These are phyloP conservation scores for Terana coerulea DNA, from an alignment of 768 basidiomycete species.

Conservation along the genomic window DNA sequence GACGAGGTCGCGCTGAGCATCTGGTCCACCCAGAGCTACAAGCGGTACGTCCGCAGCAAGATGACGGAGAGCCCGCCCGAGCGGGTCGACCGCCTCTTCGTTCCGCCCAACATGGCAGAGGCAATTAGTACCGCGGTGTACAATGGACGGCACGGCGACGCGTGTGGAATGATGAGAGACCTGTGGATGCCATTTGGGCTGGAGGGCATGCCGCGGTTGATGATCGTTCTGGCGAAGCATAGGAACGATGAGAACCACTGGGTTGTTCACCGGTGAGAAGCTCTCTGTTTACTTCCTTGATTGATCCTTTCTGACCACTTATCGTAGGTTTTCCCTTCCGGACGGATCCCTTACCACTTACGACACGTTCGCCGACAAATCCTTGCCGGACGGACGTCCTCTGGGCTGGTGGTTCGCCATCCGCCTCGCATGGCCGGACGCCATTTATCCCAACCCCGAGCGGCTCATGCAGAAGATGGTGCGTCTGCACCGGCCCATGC, in stretches of 20 bases:
- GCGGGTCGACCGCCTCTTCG: slow-evolving; percentile 78
- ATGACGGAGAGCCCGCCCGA: slow-evolving; percentile 79
- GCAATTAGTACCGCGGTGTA: slow-evolving; percentile 88
- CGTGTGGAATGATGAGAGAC: slow-evolving; percentile 80
- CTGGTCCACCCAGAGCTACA: slow-evolving; percentile 89
- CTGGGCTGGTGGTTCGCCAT: slow-evolving; percentile 96
- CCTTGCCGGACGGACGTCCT: slow-evolving; percentile 85
- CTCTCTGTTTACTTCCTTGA: background rate
- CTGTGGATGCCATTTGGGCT: slow-evolving; percentile 84
- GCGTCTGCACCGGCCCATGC: slow-evolving; percentile 81
- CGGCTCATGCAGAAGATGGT: slow-evolving; percentile 91
- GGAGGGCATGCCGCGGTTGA: slow-evolving; percentile 73
- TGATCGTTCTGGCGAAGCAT: slow-evolving; percentile 83
- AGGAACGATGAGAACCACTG: slow-evolving; percentile 79
- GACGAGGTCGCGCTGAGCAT: slow-evolving; percentile 87
- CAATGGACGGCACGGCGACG: slow-evolving; percentile 83
- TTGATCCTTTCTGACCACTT: slow-evolving; percentile 1
- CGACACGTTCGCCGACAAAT: slow-evolving; percentile 81
- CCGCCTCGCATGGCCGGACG: slow-evolving; percentile 84
- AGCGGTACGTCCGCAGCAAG: slow-evolving; percentile 80
- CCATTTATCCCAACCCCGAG: slow-evolving; percentile 82
- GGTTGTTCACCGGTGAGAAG: slow-evolving; percentile 78
- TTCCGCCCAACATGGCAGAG: slow-evolving; percentile 91
- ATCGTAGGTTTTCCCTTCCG: slow-evolving; percentile 70
- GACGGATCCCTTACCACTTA: slow-evolving; percentile 83